phyloP scores from a whole-genome alignment of 177 flowering plant species.

The Vitis hybrid region DNA sequence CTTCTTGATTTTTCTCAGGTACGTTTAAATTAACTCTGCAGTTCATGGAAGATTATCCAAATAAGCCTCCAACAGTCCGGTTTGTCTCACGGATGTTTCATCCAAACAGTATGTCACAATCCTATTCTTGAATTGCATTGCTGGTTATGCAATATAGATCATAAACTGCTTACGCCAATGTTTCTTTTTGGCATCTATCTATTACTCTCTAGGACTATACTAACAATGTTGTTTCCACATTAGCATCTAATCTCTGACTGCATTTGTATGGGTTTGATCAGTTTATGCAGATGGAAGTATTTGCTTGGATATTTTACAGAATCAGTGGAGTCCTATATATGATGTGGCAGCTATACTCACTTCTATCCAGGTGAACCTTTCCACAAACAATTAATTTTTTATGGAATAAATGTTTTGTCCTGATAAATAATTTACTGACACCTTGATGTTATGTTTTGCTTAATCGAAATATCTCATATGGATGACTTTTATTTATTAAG shows the following conservation, averaged over 20 bases:
- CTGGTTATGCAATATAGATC: too few species aligned
- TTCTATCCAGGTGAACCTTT: slow-evolving; percentile 66
- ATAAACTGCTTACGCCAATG: too few species aligned
- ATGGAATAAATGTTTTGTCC: too few species aligned
- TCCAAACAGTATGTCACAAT: slow-evolving; percentile 71
- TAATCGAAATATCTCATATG: too few species aligned
- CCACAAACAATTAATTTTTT: too few species aligned
- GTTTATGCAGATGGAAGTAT: slow-evolving; percentile 93
- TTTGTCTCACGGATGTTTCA: slow-evolving; percentile 91
- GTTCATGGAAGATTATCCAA: slow-evolving; percentile 82
- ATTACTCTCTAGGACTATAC: neutral
- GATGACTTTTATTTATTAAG: too few species aligned
- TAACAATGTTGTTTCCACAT: too few species aligned
- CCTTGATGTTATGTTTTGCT: too few species aligned
- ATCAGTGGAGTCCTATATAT: slow-evolving; percentile 92
- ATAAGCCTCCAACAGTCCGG: slow-evolving; percentile 83
- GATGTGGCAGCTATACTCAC: slow-evolving; percentile 91
- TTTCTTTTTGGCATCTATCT: too few species aligned
- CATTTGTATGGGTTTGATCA: slow-evolving; percentile 15
- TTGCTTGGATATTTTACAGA: slow-evolving; percentile 82
- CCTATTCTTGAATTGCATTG: too few species aligned
- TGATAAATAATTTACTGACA: too few species aligned
- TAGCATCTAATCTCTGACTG: neutral
- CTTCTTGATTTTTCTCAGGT: slow-evolving; percentile 44
- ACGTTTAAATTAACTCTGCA: slow-evolving; percentile 86